Evolutionary conservation across 257 asterid genomes (phyloP), one percentile per base, ranked within the genome.

Genomic region (Misopates orontium): DNA sequence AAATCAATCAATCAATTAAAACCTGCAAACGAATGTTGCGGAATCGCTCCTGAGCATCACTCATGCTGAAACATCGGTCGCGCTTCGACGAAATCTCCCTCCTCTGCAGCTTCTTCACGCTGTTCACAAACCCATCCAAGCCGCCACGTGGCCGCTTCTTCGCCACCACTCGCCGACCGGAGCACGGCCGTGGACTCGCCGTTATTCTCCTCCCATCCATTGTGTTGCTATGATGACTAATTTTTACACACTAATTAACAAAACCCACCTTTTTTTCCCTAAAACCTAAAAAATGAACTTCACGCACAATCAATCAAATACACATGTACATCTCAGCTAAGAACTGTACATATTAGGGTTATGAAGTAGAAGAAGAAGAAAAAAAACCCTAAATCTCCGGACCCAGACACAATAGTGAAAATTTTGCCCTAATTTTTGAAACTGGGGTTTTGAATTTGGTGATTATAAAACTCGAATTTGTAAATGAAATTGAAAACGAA

Each of bases 181-280:
- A 69, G 71, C 95, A 85, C 52, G 95, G 93, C 65, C 89, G 72
- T 15, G 96, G 96, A 72, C 80, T 87, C 74, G 93, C 93, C 67
- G 89, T 72, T 50, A 87, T 89, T 73, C 93, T 68, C 76, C 96
- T 82, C 62, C 95, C 95, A 23, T 89, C 96, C 96, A 89, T 89
- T 63, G 42, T 70, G 72, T 20, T 39, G 19, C 14, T n/a, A 16
- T 4, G 16, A 42, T 51, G 64, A 49, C 72, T 36, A 5, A 4
- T 36, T 7, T 28, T 36, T 9, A 10, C 28, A 19, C 47, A 66
- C 32, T 12, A 41, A 65, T 19, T n/a, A 48, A 69, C 45, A 67
- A 47, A 69, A 45, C 67, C 11, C 72, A 61, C 41, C 45, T 49
- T n/a, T n/a, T n/a, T n/a, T n/a, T n/a, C n/a, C n/a, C n/a, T n/a